Conservation (phyloP, 805 yeast genomes). For the Pichia nanzhaoensis region DNA sequence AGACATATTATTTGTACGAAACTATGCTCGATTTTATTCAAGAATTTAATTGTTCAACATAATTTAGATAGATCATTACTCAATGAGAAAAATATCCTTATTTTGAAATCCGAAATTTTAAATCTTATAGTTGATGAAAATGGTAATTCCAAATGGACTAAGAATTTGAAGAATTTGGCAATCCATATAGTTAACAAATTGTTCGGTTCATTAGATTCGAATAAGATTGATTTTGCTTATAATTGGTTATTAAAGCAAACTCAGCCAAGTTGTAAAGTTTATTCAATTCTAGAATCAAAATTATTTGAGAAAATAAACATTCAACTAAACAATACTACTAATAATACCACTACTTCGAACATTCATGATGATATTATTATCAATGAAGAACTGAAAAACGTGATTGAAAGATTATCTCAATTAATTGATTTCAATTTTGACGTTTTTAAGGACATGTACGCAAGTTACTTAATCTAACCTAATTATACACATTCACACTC, state of each 20-base stretch:
- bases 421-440: slow-evolving; percentile 75
- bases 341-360: not conserved
- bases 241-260: slow-evolving; percentile 82
- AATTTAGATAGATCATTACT: slow-evolving; percentile 30
- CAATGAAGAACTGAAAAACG: slow-evolving; percentile 48
- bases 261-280: slow-evolving; percentile 74
- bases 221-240: slow-evolving; percentile 54
- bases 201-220: slow-evolving; percentile 24
- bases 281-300: slow-evolving; percentile 65
- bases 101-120: slow-evolving; percentile 61
- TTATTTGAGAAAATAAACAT: slow-evolving; percentile 27
- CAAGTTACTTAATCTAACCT: not conserved
- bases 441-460: slow-evolving; percentile 69
- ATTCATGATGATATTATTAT: slow-evolving; percentile 25
- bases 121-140: slow-evolving; percentile 79
- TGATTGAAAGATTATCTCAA: slow-evolving; percentile 55
- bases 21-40: slow-evolving; percentile 64
- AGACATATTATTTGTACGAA: slow-evolving; percentile 78
- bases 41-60: slow-evolving; percentile 48
- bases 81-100: slow-evolving; percentile 31
- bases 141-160: slow-evolving; percentile 87
- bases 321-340: not conserved
- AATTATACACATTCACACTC: not conserved
- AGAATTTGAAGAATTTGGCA: slow-evolving; percentile 66
- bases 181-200: slow-evolving; percentile 51